Conservation (phyloP, 208 protist genomes). For the Porcisia hertigi region DNA sequence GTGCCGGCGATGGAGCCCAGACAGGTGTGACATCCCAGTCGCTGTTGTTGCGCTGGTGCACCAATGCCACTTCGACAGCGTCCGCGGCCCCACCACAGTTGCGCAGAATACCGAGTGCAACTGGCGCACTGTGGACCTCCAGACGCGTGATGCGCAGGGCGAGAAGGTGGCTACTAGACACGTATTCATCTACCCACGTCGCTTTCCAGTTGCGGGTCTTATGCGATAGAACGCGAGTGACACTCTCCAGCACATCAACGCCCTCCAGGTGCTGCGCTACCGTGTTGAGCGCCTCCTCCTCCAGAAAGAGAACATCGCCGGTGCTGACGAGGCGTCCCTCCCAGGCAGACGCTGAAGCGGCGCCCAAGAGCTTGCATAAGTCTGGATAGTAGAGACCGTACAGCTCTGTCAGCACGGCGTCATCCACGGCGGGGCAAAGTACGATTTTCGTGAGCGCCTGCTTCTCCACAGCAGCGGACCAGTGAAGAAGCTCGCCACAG, state of each 20-base stretch:
- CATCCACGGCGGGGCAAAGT: conserved; percentile 54
- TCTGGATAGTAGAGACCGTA: conserved; percentile 64
- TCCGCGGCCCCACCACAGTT: neutral
- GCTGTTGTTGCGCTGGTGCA: conserved; percentile 27
- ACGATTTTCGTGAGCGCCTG: conserved; percentile 23
- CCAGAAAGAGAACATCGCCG: conserved; percentile 60
- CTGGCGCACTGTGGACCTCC: neutral
- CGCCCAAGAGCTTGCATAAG: conserved; percentile 36
- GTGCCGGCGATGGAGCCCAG: conserved; percentile 32
- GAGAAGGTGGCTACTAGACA: conserved; percentile 29
- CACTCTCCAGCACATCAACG: conserved; percentile 37
- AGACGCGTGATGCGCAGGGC: conserved; percentile 46
- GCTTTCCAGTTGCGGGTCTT: conserved; percentile 27
- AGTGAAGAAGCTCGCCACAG: conserved; percentile 21
- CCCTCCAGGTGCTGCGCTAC: conserved; percentile 28
- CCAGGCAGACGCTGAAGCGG: conserved; percentile 33
- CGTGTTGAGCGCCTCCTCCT: conserved; percentile 15
- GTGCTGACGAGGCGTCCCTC: conserved; percentile 60
- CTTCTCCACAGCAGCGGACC: neutral
- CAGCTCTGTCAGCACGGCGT: conserved; percentile 44
- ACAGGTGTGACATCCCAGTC: conserved; percentile 48
- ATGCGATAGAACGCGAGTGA: conserved; percentile 24
- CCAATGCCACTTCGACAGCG: conserved; percentile 38
- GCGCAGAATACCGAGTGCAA: conserved; percentile 14
- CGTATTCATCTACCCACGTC: conserved; percentile 25